Evolutionary conservation across 139 green algal genomes (phyloP).

Genomic region (Astrephomene gubernaculifera): DNA sequence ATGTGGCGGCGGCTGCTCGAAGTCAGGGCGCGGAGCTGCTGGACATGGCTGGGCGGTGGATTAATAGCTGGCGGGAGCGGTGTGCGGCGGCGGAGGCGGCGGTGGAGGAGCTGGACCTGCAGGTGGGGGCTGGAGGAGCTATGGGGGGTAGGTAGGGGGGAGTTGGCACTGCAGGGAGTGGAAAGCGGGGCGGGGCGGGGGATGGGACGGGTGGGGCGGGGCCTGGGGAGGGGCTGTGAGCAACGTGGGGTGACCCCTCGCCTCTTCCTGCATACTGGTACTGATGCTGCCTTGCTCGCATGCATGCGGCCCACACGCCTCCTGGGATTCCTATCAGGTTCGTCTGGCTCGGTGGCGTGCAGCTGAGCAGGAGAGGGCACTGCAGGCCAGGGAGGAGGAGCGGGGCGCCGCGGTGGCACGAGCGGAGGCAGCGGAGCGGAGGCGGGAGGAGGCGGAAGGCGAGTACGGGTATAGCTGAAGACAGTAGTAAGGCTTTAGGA

Average conservation of each 20-base stretch:
- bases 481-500: too few relatives aligned
- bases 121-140: background rate
- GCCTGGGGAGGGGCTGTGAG: background rate
- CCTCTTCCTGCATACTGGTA: background rate
- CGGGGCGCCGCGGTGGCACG: background rate
- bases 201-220: background rate
- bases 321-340: too few relatives aligned
- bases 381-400: background rate
- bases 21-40: conserved; percentile 16
- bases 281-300: background rate
- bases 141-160: background rate
- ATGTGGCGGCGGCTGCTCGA: background rate
- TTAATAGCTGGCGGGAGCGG: background rate
- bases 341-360: background rate
- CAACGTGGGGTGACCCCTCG: background rate
- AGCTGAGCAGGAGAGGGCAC: background rate
- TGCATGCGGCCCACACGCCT: background rate
- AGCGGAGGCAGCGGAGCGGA: background rate
- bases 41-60: conserved; percentile 14
- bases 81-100: conserved; percentile 17
- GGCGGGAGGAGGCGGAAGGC: background rate
- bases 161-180: background rate
- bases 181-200: too few relatives aligned
- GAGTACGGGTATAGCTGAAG: too few relatives aligned
- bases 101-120: background rate